phyloP scores from a whole-genome alignment of 139 green algal species.

The Volvox africanus region DNA sequence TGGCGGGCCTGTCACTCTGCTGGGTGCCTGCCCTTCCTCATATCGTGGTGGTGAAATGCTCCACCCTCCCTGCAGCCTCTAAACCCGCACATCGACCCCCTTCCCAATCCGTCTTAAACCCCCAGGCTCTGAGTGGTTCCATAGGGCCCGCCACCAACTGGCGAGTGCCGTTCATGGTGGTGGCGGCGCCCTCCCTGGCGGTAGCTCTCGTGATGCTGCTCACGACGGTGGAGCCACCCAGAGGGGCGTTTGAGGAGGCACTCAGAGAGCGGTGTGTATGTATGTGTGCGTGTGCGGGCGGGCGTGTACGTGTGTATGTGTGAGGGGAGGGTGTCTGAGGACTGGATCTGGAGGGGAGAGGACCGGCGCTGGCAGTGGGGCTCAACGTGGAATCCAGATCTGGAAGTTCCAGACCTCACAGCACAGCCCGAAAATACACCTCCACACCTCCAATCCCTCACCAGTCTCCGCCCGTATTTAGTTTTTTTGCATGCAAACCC shows the following conservation, averaged over 20 bases:
- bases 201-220: conserved; percentile 74
- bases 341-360: background rate
- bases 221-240: conserved; percentile 72
- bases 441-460: no score
- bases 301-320: no score
- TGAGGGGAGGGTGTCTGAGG: no score
- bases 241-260: conserved; percentile 67
- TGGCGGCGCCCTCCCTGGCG: conserved; percentile 73
- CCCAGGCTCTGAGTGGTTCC: conserved; percentile 70
- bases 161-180: conserved; percentile 88
- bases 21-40: no score
- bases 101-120: background rate
- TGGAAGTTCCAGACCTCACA: background rate
- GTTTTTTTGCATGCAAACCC: background rate
- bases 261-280: conserved; percentile 53
- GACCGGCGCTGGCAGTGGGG: background rate
- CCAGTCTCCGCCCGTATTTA: no score
- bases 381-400: background rate
- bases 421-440: background rate
- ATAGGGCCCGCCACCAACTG: conserved; percentile 81
- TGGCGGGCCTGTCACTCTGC: no score
- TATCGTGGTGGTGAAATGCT: no score
- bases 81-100: no score
- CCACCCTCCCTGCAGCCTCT: no score
- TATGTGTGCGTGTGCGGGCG: no score